Evolutionary conservation across 2,329 filamentous ascomycete genomes (phyloP).

Genomic region (Incumbomyces delicatus): DNA sequence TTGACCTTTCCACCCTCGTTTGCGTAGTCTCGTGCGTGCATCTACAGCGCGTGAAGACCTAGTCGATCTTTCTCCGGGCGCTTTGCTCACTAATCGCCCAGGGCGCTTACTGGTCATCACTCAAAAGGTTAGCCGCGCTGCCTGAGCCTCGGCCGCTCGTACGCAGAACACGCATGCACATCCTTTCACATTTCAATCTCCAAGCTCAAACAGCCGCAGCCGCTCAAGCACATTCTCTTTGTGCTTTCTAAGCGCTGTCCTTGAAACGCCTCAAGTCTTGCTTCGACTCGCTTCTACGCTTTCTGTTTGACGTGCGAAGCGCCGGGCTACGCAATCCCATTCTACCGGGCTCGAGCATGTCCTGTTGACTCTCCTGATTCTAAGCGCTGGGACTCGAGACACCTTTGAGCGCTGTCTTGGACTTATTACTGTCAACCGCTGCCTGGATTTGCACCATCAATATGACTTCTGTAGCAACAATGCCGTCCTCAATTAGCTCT

Average conservation of each 20-base stretch:
- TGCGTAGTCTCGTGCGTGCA: not conserved
- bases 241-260: slow-evolving; percentile 2
- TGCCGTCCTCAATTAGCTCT: slow-evolving; percentile 8
- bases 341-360: not conserved
- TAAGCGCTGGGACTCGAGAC: not conserved
- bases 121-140: slow-evolving; percentile 2
- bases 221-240: not conserved
- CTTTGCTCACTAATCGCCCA: not conserved
- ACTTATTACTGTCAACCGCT: slow-evolving; percentile 2
- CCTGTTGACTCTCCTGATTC: slow-evolving; percentile 1
- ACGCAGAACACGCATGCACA: not conserved
- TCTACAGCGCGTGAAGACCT: not conserved
- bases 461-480: slow-evolving; percentile 6
- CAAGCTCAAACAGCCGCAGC: slow-evolving; percentile 6
- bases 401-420: not conserved
- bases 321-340: not conserved
- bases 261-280: not conserved
- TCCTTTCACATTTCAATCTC: not conserved
- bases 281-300: not conserved
- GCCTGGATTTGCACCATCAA: not conserved
- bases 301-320: slow-evolving; percentile 3
- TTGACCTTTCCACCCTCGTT: not conserved
- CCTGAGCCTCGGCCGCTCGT: not conserved
- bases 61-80: not conserved
- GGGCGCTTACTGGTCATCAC: not conserved